Conservation (phyloP, 352 stramenopile species). For the Plasmopara muralis region DNA sequence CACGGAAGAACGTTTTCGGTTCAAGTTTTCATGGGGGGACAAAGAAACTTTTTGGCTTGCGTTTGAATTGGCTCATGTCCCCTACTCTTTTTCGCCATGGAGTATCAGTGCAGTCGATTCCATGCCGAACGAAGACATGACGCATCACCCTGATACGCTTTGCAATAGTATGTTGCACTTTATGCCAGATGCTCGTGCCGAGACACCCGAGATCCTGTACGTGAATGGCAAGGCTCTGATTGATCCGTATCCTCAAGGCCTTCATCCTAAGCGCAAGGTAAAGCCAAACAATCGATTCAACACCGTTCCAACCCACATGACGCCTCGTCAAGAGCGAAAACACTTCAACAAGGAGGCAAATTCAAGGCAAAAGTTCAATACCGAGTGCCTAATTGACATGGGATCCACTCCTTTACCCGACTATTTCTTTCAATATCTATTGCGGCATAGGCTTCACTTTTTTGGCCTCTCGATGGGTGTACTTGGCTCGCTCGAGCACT, state of each 20-base stretch:
- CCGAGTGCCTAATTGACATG: constrained; percentile 44
- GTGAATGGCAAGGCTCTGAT: constrained; percentile 18
- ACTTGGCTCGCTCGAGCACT: constrained; percentile 24
- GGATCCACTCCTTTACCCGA: constrained; percentile 35
- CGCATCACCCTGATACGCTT: constrained; percentile 15
- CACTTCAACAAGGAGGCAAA: constrained; percentile 17
- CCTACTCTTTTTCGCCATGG: constrained; percentile 20
- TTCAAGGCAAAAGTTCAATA: constrained; percentile 15
- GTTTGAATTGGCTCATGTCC: constrained; percentile 17
- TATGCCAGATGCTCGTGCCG: constrained; percentile 15
- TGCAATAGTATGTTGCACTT: constrained; percentile 21
- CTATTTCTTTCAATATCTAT: constrained; percentile 27
- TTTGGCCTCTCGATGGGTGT: constrained; percentile 29
- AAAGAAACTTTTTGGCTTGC: constrained; percentile 23
- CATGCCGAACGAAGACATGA: constrained; percentile 15
- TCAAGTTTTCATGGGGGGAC: constrained; percentile 19
- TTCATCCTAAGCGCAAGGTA: constrained; percentile 14
- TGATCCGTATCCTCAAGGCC: constrained; percentile 16
- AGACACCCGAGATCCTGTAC: constrained; percentile 13
- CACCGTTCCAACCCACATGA: constrained; percentile 16
- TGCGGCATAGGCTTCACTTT: constrained; percentile 39
- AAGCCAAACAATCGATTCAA: constrained; percentile 23
- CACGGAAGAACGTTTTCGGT: constrained; percentile 19
- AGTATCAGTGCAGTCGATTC: constrained; percentile 16
- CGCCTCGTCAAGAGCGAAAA: constrained; percentile 11